Evolutionary conservation across 1,284 basidiomycete species (phyloP).

Genomic region (Ganoderma lucidum): DNA sequence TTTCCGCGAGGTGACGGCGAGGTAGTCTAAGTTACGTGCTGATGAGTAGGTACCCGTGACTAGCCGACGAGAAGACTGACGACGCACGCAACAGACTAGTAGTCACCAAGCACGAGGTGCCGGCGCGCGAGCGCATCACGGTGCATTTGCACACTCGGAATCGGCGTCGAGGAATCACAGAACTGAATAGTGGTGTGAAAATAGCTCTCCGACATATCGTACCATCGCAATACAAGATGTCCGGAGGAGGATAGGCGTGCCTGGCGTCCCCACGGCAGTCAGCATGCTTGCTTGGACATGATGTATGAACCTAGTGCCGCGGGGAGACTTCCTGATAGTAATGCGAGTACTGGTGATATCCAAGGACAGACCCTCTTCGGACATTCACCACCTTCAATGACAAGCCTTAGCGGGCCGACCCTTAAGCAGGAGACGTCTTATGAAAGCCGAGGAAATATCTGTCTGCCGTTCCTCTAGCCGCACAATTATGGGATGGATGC

Average conservation of each 20-base stretch:
- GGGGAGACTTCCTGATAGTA: too few species aligned
- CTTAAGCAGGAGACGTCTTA: not conserved
- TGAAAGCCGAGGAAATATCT: not conserved
- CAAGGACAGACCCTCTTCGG: not conserved
- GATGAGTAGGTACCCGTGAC: not conserved
- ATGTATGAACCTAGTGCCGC: too few species aligned
- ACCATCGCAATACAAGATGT: not conserved
- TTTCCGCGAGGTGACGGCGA: not conserved
- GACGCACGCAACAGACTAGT: slow-evolving; percentile 3
- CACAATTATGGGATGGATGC: not conserved
- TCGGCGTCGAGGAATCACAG: not conserved
- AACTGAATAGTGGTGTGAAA: not conserved
- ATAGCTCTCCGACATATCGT: slow-evolving; percentile 4
- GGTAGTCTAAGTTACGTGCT: not conserved
- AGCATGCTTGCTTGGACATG: not conserved
- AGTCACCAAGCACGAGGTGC: too few species aligned
- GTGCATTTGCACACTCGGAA: not conserved
- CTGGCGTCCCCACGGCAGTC: slow-evolving; percentile 1
- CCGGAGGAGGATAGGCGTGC: not conserved
- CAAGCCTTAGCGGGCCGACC: not conserved
- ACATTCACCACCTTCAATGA: not conserved
- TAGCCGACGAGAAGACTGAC: slow-evolving; percentile 8
- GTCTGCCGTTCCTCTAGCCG: not conserved
- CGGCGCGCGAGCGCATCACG: slow-evolving; percentile 1
- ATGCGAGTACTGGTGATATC: not conserved